A percentile compares a stretch with the other conserved stretches of the same genome.
Conservation (phyloP, 345 rosid species). For the Psidium guajava region DNA sequence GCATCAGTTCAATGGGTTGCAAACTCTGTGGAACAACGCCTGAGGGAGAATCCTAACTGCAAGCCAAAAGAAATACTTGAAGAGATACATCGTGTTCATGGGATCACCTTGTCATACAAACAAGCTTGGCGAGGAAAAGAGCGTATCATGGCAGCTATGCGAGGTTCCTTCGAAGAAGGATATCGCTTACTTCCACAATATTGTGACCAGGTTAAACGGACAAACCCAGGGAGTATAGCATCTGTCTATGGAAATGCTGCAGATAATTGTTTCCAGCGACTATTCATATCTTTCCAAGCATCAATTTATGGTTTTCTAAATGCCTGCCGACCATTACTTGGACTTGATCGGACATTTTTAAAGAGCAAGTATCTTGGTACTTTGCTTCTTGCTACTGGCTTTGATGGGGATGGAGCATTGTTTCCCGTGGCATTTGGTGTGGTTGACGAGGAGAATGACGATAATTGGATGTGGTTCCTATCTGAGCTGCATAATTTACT, state of each 20-base stretch:
- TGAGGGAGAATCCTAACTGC: slow-evolving; percentile 86
- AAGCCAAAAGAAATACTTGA: slow-evolving; percentile 96
- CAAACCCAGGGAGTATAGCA: slow-evolving; percentile 89
- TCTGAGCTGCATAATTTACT: slow-evolving; percentile 90
- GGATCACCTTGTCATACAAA: slow-evolving; percentile 89
- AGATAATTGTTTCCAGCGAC: slow-evolving; percentile 86
- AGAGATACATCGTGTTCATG: slow-evolving; percentile 93
- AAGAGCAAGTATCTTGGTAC: slow-evolving; percentile 96
- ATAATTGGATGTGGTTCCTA: slow-evolving; percentile 99
- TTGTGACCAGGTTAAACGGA: slow-evolving; percentile 90
- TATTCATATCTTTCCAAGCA: slow-evolving; percentile 95
- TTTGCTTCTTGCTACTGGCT: slow-evolving; percentile 86
- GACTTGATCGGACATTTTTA: slow-evolving; percentile 72
- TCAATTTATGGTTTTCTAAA: slow-evolving; percentile 91
- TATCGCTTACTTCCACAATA: slow-evolving; percentile 90
- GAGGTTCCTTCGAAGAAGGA: slow-evolving; percentile 98
- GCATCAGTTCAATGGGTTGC: slow-evolving; percentile 99
- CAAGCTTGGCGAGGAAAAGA: slow-evolving; percentile 99
- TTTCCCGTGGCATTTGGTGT: slow-evolving; percentile 96
- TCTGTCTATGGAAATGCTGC: slow-evolving; percentile 67
- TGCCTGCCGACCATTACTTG: slow-evolving; percentile 94
- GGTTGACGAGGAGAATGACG: slow-evolving; percentile 92
- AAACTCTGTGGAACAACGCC: slow-evolving; percentile 80
- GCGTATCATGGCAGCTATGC: slow-evolving; percentile 94
- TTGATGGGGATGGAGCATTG: slow-evolving; percentile 91